These are phyloP conservation scores for Thalassiosira hispida DNA, from an alignment of 352 stramenopile genomes.

Conservation along the genomic window DNA sequence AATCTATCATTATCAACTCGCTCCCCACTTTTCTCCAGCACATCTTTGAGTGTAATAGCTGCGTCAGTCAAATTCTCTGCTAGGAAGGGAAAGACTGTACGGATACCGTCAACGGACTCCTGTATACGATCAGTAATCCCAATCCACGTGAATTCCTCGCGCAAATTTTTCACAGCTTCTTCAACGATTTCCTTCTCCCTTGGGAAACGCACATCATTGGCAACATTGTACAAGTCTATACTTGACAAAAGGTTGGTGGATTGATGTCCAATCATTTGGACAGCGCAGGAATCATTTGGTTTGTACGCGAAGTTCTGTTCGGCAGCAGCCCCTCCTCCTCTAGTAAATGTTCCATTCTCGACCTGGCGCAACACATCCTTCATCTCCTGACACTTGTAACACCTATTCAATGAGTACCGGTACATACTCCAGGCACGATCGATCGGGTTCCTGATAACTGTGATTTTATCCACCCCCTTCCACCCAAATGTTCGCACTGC, in stretches of 20 bases:
- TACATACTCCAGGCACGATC: constrained; percentile 66
- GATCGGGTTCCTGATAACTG: constrained; percentile 54
- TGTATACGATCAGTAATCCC: constrained; percentile 43
- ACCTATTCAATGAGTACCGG: constrained; percentile 41
- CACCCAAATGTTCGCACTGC: constrained; percentile 53
- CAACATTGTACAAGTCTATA: constrained; percentile 56
- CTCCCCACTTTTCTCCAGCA: constrained; percentile 21
- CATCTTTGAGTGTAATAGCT: constrained; percentile 5
- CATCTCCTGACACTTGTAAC: constrained; percentile 52
- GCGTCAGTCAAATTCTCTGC: constrained; percentile 49
- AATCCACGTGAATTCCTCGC: constrained; percentile 57
- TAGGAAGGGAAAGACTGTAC: constrained; percentile 51
- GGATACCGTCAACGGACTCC: constrained; percentile 37
- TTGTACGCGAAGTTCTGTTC: constrained; percentile 37
- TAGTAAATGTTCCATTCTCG: constrained; percentile 48
- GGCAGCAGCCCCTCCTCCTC: not conserved
- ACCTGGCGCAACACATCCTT: constrained; percentile 52
- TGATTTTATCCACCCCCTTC: constrained; percentile 61
- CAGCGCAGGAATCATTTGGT: constrained; percentile 47
- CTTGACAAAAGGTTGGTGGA: constrained; percentile 53
- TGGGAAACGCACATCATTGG: constrained; percentile 57
- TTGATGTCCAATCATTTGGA: constrained; percentile 60
- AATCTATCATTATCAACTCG: constrained; percentile 26
- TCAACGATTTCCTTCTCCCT: constrained; percentile 43
- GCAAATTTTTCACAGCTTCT: constrained; percentile 53